phyloP scores from a whole-genome alignment of 495 filamentous ascomycete genomes.

The Antarctomyces pellizariae region DNA sequence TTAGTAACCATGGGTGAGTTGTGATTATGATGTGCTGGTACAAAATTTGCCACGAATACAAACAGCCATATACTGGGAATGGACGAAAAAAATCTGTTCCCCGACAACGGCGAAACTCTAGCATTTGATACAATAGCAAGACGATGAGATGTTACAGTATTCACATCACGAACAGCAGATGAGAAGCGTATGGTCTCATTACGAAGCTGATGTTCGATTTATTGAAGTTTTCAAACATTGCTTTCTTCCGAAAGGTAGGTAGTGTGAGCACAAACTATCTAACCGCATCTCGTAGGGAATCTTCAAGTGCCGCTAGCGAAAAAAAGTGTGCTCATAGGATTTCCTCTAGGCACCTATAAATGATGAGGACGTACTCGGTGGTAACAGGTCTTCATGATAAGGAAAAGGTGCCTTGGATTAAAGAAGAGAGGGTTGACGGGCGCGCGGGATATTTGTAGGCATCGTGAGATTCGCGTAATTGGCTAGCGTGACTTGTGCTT shows the following conservation, averaged over 20 bases:
- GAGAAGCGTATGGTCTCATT: no score
- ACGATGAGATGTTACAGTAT: no score
- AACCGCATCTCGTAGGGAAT: conserved; percentile 10
- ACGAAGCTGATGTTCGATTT: conserved; percentile 1
- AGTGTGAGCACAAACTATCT: conserved; percentile 13
- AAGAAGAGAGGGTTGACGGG: conserved; percentile 1
- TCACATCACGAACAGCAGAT: no score
- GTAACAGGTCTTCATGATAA: conserved; percentile 14
- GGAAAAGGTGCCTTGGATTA: conserved; percentile 11
- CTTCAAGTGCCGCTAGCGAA: conserved; percentile 15
- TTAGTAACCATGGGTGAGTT: neutral
- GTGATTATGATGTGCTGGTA: no score
- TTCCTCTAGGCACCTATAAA: conserved; percentile 13
- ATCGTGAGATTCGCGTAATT: neutral
- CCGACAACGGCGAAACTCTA: no score
- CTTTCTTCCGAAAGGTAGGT: conserved; percentile 1
- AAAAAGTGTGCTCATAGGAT: conserved; percentile 10
- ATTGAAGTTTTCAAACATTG: conserved; percentile 1
- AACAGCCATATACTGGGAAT: no score
- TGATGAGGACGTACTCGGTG: conserved; percentile 12
- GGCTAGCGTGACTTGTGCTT: neutral
- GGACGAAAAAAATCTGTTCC: no score
- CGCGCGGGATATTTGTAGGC: neutral
- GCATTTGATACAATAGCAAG: no score
- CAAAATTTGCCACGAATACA: no score